phyloP scores from a whole-genome alignment of 345 rosid genomes.

The Rhodamnia rubescens region DNA sequence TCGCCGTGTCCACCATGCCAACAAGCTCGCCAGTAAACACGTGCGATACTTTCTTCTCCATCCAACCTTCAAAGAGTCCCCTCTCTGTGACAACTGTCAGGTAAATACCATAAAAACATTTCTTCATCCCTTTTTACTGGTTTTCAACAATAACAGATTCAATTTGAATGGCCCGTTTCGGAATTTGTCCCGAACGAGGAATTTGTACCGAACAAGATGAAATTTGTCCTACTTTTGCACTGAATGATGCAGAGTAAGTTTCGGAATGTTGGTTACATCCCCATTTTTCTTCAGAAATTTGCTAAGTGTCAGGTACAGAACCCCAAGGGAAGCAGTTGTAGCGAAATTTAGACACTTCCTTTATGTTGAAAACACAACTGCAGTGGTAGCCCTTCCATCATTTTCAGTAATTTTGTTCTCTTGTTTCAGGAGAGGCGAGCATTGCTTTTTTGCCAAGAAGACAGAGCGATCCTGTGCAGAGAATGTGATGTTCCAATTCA shows the following conservation, averaged over 20 bases:
- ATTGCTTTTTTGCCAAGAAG: conserved; percentile 18
- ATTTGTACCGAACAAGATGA: not conserved
- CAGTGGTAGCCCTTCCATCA: not conserved
- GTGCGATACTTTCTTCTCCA: conserved; percentile 69
- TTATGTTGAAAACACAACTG: not conserved
- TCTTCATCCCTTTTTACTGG: not conserved
- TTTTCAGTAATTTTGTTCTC: not conserved
- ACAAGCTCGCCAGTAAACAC: conserved; percentile 84
- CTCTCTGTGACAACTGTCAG: conserved; percentile 84
- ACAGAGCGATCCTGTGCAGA: conserved; percentile 16
- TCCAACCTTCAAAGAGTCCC: conserved; percentile 16
- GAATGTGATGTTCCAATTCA: conserved; percentile 18
- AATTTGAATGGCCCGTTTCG: not conserved
- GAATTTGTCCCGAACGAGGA: not conserved
- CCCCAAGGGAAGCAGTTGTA: not conserved
- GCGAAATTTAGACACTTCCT: not conserved
- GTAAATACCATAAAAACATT: conserved; percentile 7
- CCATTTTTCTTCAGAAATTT: not conserved
- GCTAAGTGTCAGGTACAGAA: not conserved
- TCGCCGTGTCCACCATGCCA: conserved; percentile 80
- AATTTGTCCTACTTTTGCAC: not conserved
- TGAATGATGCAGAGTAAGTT: not conserved
- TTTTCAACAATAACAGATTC: not conserved
- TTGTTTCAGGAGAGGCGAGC: conserved; percentile 14
- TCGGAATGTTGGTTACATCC: not conserved